These are phyloP conservation scores for Globisporangium acanthophoron DNA, from an alignment of 352 stramenopile species.

Conservation along the genomic window DNA sequence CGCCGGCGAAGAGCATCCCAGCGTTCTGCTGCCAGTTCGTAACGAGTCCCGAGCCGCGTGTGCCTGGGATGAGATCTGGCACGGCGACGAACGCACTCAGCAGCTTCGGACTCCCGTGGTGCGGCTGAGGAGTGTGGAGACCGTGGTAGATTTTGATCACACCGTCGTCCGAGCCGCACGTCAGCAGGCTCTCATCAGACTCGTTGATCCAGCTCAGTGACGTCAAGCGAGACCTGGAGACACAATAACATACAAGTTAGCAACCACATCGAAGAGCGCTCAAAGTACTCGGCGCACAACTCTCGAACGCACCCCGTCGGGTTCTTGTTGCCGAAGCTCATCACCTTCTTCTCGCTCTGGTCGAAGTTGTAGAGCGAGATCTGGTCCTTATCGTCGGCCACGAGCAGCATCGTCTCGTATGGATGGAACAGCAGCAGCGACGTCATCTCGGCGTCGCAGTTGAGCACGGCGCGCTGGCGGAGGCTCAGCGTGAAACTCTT, in stretches of 20 bases:
- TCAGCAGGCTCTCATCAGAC: slow-evolving; percentile 88
- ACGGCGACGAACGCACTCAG: slow-evolving; percentile 91
- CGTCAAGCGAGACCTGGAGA: slow-evolving; percentile 84
- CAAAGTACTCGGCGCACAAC: background rate
- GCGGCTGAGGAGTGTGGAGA: slow-evolving; percentile 49
- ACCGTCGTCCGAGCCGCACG: slow-evolving; percentile 95
- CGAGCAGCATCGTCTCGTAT: slow-evolving; percentile 91
- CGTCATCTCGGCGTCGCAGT: slow-evolving; percentile 92
- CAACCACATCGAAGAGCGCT: background rate
- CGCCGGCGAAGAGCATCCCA: slow-evolving; percentile 89
- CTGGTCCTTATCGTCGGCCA: slow-evolving; percentile 93
- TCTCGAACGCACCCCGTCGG: slow-evolving; percentile 40
- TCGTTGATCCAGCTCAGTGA: slow-evolving; percentile 97
- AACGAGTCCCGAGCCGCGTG: slow-evolving; percentile 91
- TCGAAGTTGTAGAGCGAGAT: slow-evolving; percentile 96
- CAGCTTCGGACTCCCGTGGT: slow-evolving; percentile 57
- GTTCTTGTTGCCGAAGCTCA: slow-evolving; percentile 85
- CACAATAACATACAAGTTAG: slow-evolving; percentile 1
- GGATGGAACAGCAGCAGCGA: slow-evolving; percentile 96
- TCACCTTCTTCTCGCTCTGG: slow-evolving; percentile 75
- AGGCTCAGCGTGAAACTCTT: slow-evolving; percentile 84
- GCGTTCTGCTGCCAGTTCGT: slow-evolving; percentile 94
- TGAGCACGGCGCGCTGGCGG: slow-evolving; percentile 88
- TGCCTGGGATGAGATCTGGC: slow-evolving; percentile 88
- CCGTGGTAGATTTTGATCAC: slow-evolving; percentile 95